phyloP scores from a whole-genome alignment of 2,329 filamentous ascomycete species.

The Colletotrichum melonis region DNA sequence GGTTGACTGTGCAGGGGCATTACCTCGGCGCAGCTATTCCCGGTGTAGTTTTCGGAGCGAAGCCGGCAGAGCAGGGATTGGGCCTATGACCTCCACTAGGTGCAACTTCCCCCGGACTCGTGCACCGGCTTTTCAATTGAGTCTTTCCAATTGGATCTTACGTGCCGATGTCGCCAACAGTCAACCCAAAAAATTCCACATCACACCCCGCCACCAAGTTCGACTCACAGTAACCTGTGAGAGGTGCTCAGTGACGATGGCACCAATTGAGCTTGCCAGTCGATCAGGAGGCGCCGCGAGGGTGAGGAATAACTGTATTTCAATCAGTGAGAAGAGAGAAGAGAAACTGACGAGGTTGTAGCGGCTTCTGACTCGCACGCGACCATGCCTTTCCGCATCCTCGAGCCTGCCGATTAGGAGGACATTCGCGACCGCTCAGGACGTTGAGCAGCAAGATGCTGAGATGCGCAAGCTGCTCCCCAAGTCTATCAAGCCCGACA shows the following conservation, averaged over 20 bases:
- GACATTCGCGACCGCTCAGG: slow-evolving; percentile 36
- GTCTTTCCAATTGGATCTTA: slow-evolving; percentile 23
- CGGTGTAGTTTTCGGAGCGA: slow-evolving; percentile 12
- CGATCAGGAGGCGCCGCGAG: slow-evolving; percentile 60
- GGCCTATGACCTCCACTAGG: slow-evolving; percentile 25
- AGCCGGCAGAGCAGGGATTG: slow-evolving; percentile 29
- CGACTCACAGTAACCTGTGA: slow-evolving; percentile 29
- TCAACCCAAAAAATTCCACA: slow-evolving; percentile 36
- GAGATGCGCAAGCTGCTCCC: slow-evolving; percentile 42
- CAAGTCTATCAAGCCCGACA: slow-evolving; percentile 65
- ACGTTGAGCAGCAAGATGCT: slow-evolving; percentile 44
- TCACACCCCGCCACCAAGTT: slow-evolving; percentile 20
- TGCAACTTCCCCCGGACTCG: slow-evolving; percentile 32
- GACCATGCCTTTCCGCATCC: slow-evolving; percentile 27
- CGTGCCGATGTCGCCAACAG: slow-evolving; percentile 38
- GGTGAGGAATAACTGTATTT: slow-evolving; percentile 45
- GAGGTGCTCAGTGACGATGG: slow-evolving; percentile 50
- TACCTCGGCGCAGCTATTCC: slow-evolving; percentile 13
- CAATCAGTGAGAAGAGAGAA: slow-evolving; percentile 11
- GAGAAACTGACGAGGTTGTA: slow-evolving; percentile 38
- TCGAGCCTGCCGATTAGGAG: slow-evolving; percentile 35
- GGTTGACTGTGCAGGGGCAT: slow-evolving; percentile 5
- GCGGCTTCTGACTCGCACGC: slow-evolving; percentile 47
- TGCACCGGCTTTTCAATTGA: neutral
- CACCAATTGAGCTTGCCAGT: slow-evolving; percentile 62